phyloP scores from a whole-genome alignment of 306 rosid genomes.

The Fragaria ananassa region DNA sequence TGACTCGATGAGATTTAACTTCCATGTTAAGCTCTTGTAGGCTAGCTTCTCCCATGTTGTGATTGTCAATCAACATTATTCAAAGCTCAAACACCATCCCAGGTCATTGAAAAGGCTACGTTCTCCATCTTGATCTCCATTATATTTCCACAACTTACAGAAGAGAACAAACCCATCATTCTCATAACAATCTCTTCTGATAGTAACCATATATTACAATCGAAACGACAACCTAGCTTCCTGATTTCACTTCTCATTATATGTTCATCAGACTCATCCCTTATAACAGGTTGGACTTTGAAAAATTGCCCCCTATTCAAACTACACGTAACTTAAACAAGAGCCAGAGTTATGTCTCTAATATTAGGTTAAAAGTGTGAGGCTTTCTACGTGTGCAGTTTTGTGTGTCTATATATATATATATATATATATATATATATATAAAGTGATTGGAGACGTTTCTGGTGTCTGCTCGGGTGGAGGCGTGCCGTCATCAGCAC shows the following conservation, averaged over 20 bases:
- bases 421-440: too few species aligned
- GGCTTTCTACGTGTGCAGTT: constrained; percentile 18
- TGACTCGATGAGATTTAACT: constrained; percentile 18
- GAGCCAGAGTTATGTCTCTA: neutral
- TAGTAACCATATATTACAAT: constrained; percentile 22
- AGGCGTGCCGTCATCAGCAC: too few species aligned
- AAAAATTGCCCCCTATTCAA: constrained; percentile 84
- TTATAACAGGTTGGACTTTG: constrained; percentile 65
- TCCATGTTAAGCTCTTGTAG: constrained; percentile 18
- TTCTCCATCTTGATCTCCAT: constrained; percentile 11
- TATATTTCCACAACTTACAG: constrained; percentile 30
- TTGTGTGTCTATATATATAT: too few species aligned
- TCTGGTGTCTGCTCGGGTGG: too few species aligned
- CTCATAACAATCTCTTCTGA: constrained; percentile 31
- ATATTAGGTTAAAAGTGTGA: constrained; percentile 24
- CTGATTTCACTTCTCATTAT: constrained; percentile 19
- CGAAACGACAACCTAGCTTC: constrained; percentile 27
- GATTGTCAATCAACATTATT: constrained; percentile 2
- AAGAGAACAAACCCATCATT: constrained; percentile 36
- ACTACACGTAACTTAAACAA: constrained; percentile 47
- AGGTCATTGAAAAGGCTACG: constrained; percentile 32
- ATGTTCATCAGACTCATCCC: constrained; percentile 36
- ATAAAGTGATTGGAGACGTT: too few species aligned
- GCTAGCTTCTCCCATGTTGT: constrained; percentile 47
- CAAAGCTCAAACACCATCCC: constrained; percentile 15